Base-by-base conservation (phyloP, 2,329 filamentous ascomycete genomes). In the Hymenoscyphus occultus region DNA sequence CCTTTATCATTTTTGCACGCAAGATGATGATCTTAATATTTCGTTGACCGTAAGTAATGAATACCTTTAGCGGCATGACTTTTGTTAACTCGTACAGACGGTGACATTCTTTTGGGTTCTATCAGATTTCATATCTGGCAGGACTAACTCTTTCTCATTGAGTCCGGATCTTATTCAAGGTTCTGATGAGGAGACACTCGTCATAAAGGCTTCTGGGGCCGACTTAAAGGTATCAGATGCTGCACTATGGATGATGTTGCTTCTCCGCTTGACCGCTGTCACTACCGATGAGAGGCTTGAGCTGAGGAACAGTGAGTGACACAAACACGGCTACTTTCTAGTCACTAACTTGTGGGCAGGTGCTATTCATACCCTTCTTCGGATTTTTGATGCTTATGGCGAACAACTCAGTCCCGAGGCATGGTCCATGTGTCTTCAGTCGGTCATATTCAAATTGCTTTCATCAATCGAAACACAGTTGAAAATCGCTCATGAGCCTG, bases 51-150 rank as follows among this genome's bases (percentile, higher is more conserved):
- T 91, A 81, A 77, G 85, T 76, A 12, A 48, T 28, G 16, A 16
- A 9, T 31, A 5, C 58, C 4, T 42, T 12, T 19, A 60, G 19
- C 48, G 13, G 13, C 12, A 54, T 12, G 28, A 32, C 13, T 28
- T 39, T 60, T 40, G 22, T n/a, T 42, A 45, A 60, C 48, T 28
- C 22, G 22, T 16, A 13, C 60, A 92, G 86, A 95, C 93, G 0
- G 91, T 97, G 9, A 97, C 94, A 0, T 95, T 96, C 74, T 96
- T 97, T 76, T 97, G 93, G 92, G 93, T 94, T 62, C 85, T 97
- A 7, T 97, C 94, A 0, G 93, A 97, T 76, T 95, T 93, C 69
- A 81, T 98, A 4, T 88, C 86, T 1, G 79, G 82, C 2, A 86
- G 84, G 70, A 86, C 82, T 62, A 81, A 81, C 65, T 80, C 83